A percentile compares a stretch with the other conserved stretches of the same genome.
These are phyloP conservation scores for Centrapalus pauciflorus DNA, from an alignment of 129 eudicot genomes.

Conservation along the genomic window DNA sequence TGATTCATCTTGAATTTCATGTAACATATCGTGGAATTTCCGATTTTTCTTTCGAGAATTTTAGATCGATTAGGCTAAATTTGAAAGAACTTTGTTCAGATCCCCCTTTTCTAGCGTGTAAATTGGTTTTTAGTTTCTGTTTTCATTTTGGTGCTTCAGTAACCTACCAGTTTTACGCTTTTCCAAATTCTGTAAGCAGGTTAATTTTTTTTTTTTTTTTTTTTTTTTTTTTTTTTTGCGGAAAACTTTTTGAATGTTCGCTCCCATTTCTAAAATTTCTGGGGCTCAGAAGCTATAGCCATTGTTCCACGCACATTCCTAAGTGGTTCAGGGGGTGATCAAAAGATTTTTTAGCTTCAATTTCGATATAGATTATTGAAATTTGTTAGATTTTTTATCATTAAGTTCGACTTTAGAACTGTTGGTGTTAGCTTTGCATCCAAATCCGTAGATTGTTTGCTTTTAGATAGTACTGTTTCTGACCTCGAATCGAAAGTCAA, in stretches of 20 bases:
- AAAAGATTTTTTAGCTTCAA: background rate
- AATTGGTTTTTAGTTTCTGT: background rate
- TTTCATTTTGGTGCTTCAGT: background rate
- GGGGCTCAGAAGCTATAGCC: too few species aligned
- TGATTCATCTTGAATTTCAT: background rate
- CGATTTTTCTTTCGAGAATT: background rate
- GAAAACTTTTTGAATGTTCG: too few species aligned
- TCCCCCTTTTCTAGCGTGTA: background rate
- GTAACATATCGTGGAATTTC: background rate
- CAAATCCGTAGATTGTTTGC: background rate
- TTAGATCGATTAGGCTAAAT: slow-evolving; percentile 11
- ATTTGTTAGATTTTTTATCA: background rate
- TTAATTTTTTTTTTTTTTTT: too few species aligned
- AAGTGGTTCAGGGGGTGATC: too few species aligned
- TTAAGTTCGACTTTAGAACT: background rate
- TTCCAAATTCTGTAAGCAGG: too few species aligned
- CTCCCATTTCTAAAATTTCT: too few species aligned
- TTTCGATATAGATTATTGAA: background rate
- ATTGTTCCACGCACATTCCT: too few species aligned
- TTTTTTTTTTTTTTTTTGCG: too few species aligned
- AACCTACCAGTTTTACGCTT: too few species aligned
- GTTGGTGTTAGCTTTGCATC: background rate
- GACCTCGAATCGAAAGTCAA: background rate
- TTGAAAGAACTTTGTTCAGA: background rate
- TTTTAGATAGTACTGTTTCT: background rate